Evolutionary conservation across 257 asterid genomes (phyloP), one percentile per base, ranked within the genome.

Genomic region (Solanum chilense): DNA sequence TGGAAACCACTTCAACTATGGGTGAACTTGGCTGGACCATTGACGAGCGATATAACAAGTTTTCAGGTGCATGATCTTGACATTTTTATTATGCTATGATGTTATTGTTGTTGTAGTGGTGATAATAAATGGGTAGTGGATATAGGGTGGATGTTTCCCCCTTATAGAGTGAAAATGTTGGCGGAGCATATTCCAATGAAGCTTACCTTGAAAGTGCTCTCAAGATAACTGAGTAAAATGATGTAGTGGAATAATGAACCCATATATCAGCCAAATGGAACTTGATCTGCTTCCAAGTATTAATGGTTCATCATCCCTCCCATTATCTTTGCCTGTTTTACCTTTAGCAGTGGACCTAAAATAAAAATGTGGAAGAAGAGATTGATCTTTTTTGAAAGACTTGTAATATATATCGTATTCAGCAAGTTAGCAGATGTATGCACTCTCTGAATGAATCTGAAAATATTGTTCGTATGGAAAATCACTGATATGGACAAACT

Each of bases 1-100:
- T 12, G 97, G 98, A 52, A 96, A 94, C 90, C 98, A 94, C 92
- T 90, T 94, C 49, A 11, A 13, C 75, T 44, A 92, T 91, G 94
- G 85, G 86, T 56, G 96, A 92, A 90, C 84, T 20, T 90, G 94
- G 93, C 82, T 88, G 89, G 89, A 88, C 86, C 90, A 91, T 94
- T 83, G 47, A 29, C 12, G 98, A 94, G 86, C 74, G 41, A 27
- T 89, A 91, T 91, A 94, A 94, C 89, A 88, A 89, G 89, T 89
- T 88, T 92, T 93, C 98, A 90, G 94, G 98, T 92, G 69, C 71
- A 82, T 86, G 84, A 9, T 80, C 66, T 9, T 47, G 41, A 62
- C 62, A 49, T 47, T 82, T 69, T 83, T 52, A 14, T 66, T 8
- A 87, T 49, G 74, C 58, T 52, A 20, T 66, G 5, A 87, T 39